phyloP scores from a whole-genome alignment of 768 basidiomycete species.

The Psilocybe cyanescens region DNA sequence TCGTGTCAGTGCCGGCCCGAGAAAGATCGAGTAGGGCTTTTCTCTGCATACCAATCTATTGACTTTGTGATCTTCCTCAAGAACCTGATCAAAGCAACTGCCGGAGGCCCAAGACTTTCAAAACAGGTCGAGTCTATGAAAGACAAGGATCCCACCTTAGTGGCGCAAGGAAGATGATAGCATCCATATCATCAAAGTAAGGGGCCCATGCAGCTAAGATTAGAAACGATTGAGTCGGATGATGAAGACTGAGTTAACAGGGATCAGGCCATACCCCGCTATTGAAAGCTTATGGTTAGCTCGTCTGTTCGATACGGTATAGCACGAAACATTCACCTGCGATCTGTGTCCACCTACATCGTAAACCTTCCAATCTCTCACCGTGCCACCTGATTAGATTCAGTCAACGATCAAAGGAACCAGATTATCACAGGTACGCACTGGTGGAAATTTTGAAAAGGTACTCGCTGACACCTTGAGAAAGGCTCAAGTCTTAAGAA shows the following conservation, averaged over 20 bases:
- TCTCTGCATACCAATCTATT: conserved; percentile 60
- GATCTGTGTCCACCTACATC: conserved; percentile 71
- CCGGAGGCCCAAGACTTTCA: conserved; percentile 2
- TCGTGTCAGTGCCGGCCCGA: neutral
- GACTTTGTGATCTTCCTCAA: conserved; percentile 65
- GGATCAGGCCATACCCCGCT: neutral
- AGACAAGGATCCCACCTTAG: conserved; percentile 45
- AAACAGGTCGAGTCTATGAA: neutral
- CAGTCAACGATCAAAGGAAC: conserved; percentile 1
- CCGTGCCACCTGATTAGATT: conserved; percentile 2
- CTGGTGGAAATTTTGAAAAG: conserved; percentile 61
- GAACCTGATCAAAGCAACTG: conserved; percentile 70
- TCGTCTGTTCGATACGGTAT: neutral
- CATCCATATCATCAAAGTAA: conserved; percentile 74
- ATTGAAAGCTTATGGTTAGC: conserved; percentile 5
- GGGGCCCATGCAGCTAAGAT: conserved; percentile 55
- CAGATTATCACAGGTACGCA: conserved; percentile 25
- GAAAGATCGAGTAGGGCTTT: neutral
- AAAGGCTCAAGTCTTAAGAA: conserved; percentile 1
- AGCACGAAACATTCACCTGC: conserved; percentile 46
- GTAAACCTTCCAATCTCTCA: conserved; percentile 47
- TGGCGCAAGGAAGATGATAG: conserved; percentile 73
- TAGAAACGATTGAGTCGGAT: conserved; percentile 2
- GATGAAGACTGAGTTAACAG: neutral
- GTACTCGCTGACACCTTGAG: conserved; percentile 70